Conservation (phyloP, 306 rosid species). For the Phaseolus lunatus region DNA sequence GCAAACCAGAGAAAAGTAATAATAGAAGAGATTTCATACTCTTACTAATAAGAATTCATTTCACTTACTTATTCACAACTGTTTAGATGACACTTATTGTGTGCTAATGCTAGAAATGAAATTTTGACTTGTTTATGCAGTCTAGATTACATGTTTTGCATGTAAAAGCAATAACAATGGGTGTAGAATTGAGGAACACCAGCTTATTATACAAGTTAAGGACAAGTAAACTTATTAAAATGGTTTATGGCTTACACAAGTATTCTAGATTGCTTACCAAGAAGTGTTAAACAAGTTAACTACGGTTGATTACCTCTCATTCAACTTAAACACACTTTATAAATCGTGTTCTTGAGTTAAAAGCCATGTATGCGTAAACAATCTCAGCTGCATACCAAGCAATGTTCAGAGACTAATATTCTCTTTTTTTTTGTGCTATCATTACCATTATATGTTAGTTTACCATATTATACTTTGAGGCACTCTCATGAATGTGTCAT, state of each 20-base stretch:
- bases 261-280: too few relatives aligned
- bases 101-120: neutral
- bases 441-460: too few relatives aligned
- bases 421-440: too few relatives aligned
- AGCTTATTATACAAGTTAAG: too few relatives aligned
- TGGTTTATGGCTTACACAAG: too few relatives aligned
- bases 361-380: neutral
- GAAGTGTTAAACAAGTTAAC: neutral
- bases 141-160: neutral
- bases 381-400: neutral
- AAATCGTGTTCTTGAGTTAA: neutral
- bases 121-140: slow-evolving; percentile 12
- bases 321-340: neutral
- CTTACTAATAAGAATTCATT: neutral
- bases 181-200: too few relatives aligned
- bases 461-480: neutral
- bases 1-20: neutral
- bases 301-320: neutral
- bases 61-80: neutral
- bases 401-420: neutral
- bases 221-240: too few relatives aligned
- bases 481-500: neutral
- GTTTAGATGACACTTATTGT: neutral
- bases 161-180: too few relatives aligned
- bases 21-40: slow-evolving; percentile 1